Evolutionary conservation across 306 rosid genomes (phyloP).

Genomic region (Malus sylvestris): DNA sequence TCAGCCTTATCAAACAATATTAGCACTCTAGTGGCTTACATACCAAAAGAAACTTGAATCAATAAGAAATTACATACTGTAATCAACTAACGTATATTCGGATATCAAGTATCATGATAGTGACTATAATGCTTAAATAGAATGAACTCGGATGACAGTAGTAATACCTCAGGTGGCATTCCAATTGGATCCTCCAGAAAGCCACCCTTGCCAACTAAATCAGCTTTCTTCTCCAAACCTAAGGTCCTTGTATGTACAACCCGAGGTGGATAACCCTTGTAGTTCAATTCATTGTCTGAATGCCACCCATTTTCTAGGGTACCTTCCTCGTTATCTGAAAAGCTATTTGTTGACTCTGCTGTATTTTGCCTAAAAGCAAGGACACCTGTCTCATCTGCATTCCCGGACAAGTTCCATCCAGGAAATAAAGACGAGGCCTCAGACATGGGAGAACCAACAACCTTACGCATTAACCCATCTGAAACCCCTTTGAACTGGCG

Average conservation of each 20-base stretch:
- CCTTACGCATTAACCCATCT: constrained; percentile 73
- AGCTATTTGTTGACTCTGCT: constrained; percentile 45
- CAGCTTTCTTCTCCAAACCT: constrained; percentile 41
- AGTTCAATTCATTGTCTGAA: constrained; percentile 65
- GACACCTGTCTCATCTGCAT: constrained; percentile 48
- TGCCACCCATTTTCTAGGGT: constrained; percentile 45
- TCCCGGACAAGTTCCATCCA: constrained; percentile 32
- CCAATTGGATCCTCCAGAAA: constrained; percentile 61
- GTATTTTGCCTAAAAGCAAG: constrained; percentile 35
- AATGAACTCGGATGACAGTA: constrained; percentile 16
- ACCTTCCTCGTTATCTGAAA: constrained; percentile 58
- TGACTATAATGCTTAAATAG: constrained; percentile 11
- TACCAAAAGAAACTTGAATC: neutral
- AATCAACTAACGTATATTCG: neutral
- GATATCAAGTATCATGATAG: constrained; percentile 1
- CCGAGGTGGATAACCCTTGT: constrained; percentile 41
- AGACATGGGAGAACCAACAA: constrained; percentile 39
- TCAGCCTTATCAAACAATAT: neutral
- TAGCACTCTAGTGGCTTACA: neutral
- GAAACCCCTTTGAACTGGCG: constrained; percentile 95
- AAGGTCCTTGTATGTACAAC: constrained; percentile 29
- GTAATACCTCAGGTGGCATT: constrained; percentile 91
- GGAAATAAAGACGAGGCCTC: constrained; percentile 43
- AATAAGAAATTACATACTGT: neutral
- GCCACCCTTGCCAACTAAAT: constrained; percentile 32